A percentile compares a stretch with the other conserved stretches of the same genome.
phyloP scores from a whole-genome alignment of 2,329 filamentous ascomycete genomes.

The Pyricularia pennisetigena region DNA sequence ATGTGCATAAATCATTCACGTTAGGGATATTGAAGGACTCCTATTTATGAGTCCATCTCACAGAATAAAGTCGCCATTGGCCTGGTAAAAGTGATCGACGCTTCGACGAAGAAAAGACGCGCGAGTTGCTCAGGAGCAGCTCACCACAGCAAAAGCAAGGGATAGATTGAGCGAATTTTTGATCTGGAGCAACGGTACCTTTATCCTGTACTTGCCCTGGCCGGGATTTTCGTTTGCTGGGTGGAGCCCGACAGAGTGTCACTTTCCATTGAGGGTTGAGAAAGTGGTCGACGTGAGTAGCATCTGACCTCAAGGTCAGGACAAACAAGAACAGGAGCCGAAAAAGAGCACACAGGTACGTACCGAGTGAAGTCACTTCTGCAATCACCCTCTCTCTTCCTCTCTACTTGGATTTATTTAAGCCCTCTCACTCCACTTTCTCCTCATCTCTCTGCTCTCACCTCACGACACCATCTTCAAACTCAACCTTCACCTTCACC shows the following conservation, averaged over 20 bases:
- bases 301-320: background rate
- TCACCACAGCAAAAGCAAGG: background rate
- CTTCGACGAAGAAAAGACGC: background rate
- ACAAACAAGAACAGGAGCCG: background rate
- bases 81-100: background rate
- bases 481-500: background rate
- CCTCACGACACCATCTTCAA: background rate
- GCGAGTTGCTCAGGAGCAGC: background rate
- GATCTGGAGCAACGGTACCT: background rate
- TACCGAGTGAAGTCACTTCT: background rate
- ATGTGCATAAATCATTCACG: background rate
- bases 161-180: background rate
- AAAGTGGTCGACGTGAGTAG: background rate
- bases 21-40: background rate
- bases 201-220: background rate
- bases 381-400: background rate
- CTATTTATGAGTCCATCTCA: background rate
- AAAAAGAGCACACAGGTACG: background rate
- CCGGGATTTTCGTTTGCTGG: no score
- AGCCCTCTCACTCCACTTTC: background rate
- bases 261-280: background rate
- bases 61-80: no score
- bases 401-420: background rate
- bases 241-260: background rate
- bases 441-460: background rate